Evolutionary conservation across 352 stramenopile genomes (phyloP).

Genomic region (Phytophthora fragariaefolia): DNA sequence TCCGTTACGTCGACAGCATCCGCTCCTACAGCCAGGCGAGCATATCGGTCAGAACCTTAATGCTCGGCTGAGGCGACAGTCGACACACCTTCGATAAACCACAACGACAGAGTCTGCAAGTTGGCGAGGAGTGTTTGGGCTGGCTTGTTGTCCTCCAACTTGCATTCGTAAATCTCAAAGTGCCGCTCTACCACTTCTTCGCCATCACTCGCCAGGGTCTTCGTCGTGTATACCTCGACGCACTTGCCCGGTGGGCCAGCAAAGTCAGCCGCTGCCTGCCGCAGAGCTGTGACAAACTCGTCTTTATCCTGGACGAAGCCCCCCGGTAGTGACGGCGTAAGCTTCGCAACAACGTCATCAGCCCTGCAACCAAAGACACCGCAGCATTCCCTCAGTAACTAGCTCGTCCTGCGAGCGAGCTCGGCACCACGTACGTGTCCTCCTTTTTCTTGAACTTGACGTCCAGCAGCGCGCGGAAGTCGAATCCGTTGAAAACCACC

Average conservation of each 20-base stretch:
- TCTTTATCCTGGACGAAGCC: conserved; percentile 53
- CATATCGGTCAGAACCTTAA: background rate
- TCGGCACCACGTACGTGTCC: conserved; percentile 41
- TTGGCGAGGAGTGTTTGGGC: conserved; percentile 68
- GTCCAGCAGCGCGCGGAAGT: conserved; percentile 68
- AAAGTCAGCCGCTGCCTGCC: conserved; percentile 36
- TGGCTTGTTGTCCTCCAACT: conserved; percentile 56
- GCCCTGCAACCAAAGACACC: conserved; percentile 35
- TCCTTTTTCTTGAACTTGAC: conserved; percentile 63
- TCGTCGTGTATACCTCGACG: conserved; percentile 48
- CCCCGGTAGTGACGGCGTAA: conserved; percentile 51
- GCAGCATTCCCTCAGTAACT: background rate
- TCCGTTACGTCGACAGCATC: conserved; percentile 79
- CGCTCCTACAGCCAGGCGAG: no score
- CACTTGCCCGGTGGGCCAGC: conserved; percentile 45
- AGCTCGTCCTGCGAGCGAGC: no score
- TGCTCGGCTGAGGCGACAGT: background rate
- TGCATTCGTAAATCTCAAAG: conserved; percentile 80
- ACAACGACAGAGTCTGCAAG: conserved; percentile 76
- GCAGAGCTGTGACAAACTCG: conserved; percentile 40
- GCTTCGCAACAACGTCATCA: conserved; percentile 57
- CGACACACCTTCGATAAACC: conserved; percentile 84
- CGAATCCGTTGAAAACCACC: conserved; percentile 67
- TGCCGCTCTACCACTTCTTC: conserved; percentile 17
- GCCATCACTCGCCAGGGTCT: conserved; percentile 2